Evolutionary conservation across 495 filamentous ascomycete species (phyloP).

Genomic region (Podospora anserina): DNA sequence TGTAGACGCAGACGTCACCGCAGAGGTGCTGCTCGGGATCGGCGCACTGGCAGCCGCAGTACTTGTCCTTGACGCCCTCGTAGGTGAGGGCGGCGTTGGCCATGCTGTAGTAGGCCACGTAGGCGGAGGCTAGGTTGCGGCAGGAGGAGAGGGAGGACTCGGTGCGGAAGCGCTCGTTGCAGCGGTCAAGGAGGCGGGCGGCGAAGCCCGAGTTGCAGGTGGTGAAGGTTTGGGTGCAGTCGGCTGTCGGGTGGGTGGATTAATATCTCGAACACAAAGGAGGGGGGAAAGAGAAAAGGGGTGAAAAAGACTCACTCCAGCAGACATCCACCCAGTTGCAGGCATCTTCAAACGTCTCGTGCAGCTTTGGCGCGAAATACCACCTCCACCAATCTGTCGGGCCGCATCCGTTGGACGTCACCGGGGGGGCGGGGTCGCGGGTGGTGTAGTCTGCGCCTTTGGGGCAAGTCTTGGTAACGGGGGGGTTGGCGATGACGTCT

Average conservation of each 20-base stretch:
- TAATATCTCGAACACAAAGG: not conserved
- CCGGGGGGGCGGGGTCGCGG: not conserved
- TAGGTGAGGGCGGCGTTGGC: not conserved
- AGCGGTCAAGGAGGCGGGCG: not conserved
- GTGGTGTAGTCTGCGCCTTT: not conserved
- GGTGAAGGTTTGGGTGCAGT: not conserved
- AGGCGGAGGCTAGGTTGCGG: not conserved
- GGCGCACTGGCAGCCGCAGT: not conserved
- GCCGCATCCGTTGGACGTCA: not conserved
- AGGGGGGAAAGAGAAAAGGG: too few species aligned
- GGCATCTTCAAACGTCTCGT: not conserved
- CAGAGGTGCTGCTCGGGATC: not conserved
- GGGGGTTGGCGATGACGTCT: not conserved
- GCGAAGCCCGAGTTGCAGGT: not conserved
- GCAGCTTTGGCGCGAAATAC: not conserved
- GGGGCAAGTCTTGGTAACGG: not conserved
- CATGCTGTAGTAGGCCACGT: not conserved
- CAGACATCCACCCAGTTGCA: not conserved
- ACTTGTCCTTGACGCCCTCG: not conserved
- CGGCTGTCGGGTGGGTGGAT: not conserved
- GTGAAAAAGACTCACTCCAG: not conserved
- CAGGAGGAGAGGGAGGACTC: not conserved
- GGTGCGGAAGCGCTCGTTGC: not conserved
- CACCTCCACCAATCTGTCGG: not conserved
- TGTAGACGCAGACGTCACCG: not conserved